Evolutionary conservation across 2,329 filamentous ascomycete species (phyloP).

Genomic region (Fusarium algeriense): DNA sequence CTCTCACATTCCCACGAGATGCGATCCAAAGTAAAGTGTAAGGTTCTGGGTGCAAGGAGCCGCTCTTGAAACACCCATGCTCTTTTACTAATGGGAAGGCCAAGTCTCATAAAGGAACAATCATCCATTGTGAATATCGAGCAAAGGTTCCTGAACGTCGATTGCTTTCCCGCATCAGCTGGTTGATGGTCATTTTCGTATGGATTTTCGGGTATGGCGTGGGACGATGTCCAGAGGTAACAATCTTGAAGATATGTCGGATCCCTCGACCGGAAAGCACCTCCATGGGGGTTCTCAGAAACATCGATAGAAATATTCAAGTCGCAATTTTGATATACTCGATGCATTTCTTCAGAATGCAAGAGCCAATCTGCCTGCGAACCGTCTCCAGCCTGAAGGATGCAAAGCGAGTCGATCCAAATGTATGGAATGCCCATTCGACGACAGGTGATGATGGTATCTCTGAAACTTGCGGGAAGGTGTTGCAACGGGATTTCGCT

Average conservation of each 20-base stretch:
- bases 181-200: accelerated
- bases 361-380: not conserved
- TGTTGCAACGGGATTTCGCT: accelerated
- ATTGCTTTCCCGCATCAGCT: accelerated
- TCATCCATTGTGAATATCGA: not conserved
- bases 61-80: constrained; percentile 6
- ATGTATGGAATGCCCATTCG: not conserved
- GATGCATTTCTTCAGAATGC: not conserved
- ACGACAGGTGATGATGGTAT: not conserved
- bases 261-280: not conserved
- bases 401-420: constrained; percentile 17
- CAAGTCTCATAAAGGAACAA: not conserved
- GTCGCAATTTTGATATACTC: not conserved
- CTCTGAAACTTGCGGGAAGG: not conserved
- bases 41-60: not conserved
- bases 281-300: not conserved
- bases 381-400: not conserved
- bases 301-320: not conserved
- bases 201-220: not conserved
- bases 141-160: not conserved
- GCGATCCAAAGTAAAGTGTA: not conserved
- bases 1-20: not conserved
- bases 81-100: not conserved
- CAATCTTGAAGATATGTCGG: not conserved
- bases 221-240: not conserved